Evolutionary conservation across 768 basidiomycete species (phyloP).

Genomic region (Ephemerocybe angulata): DNA sequence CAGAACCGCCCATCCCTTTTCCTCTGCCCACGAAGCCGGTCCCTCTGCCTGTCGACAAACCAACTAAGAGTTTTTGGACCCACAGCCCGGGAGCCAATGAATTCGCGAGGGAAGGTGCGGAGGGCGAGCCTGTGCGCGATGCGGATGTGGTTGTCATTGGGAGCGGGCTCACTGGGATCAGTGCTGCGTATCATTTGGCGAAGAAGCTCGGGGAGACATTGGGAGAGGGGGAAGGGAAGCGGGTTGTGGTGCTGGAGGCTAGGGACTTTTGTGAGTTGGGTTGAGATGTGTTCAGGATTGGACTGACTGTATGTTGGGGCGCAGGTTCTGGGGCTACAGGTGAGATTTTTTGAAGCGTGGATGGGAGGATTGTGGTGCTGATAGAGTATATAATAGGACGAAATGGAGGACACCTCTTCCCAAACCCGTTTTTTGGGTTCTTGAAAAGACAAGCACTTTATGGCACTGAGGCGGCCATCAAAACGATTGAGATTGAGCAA

Average conservation of each 20-base stretch:
- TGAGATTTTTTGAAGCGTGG: conserved; percentile 25
- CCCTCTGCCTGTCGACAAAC: conserved; percentile 52
- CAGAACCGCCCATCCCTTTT: no score
- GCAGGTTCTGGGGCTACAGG: conserved; percentile 77
- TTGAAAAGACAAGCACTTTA: conserved; percentile 29
- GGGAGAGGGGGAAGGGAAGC: conserved; percentile 27
- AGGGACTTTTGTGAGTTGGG: conserved; percentile 71
- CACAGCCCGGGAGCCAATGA: conserved; percentile 60
- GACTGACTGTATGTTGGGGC: background rate
- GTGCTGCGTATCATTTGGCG: conserved; percentile 66
- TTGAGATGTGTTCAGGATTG: background rate
- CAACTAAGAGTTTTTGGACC: conserved; percentile 75
- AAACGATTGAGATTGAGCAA: conserved; percentile 52
- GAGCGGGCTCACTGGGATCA: conserved; percentile 74
- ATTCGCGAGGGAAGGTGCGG: conserved; percentile 62
- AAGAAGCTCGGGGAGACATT: conserved; percentile 10
- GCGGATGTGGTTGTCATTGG: conserved; percentile 79
- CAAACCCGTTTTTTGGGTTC: conserved; percentile 47
- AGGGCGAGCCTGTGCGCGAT: conserved; percentile 50
- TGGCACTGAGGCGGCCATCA: conserved; percentile 53
- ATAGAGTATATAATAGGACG: no score
- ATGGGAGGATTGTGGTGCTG: no score
- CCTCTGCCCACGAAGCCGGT: conserved; percentile 3
- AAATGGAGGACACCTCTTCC: conserved; percentile 75
- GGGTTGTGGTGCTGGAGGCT: conserved; percentile 73